A percentile compares a stretch with the other conserved stretches of the same genome.
phyloP scores from a whole-genome alignment of 139 green algal genomes.

The Chlorella sp. region DNA sequence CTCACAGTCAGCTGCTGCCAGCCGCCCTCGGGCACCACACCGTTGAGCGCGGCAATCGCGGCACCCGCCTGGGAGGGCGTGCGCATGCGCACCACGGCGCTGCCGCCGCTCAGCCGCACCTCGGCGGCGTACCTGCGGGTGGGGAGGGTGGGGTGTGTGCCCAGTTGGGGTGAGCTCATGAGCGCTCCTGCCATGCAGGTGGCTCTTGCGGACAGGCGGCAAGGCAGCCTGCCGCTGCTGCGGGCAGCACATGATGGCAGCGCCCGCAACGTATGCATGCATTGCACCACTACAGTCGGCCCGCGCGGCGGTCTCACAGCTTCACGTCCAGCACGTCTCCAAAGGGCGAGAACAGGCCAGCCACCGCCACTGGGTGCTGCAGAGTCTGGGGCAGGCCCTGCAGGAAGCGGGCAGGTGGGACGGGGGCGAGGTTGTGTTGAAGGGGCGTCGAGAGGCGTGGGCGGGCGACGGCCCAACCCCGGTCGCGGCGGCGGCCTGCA shows the following conservation, averaged over 20 bases:
- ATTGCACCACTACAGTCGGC: neutral
- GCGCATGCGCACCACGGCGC: constrained; percentile 27
- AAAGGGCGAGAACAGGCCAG: constrained; percentile 25
- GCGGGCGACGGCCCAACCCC: too few species aligned
- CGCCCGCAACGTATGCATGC: neutral
- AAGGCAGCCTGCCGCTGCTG: neutral
- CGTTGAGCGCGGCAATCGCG: constrained; percentile 30
- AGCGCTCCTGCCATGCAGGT: too few species aligned
- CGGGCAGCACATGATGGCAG: neutral
- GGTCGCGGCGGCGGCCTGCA: neutral
- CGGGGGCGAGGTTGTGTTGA: too few species aligned
- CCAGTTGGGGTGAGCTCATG: neutral
- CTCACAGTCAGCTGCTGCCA: constrained; percentile 37
- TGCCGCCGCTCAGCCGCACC: constrained; percentile 26
- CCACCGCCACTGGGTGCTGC: constrained; percentile 32
- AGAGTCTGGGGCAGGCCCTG: constrained; percentile 23
- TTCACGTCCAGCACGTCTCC: constrained; percentile 33
- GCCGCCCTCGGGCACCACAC: constrained; percentile 25
- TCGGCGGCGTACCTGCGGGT: constrained; percentile 20
- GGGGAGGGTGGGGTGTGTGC: too few species aligned
- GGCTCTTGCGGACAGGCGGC: neutral
- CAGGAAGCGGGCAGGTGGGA: neutral
- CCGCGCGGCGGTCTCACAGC: constrained; percentile 18
- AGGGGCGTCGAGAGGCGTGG: too few species aligned
- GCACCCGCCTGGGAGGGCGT: neutral